Percentiles rank a stretch among this genome's conserved stretches.
Conservation (phyloP, 352 stramenopile genomes). For the Detonula confervacea region DNA sequence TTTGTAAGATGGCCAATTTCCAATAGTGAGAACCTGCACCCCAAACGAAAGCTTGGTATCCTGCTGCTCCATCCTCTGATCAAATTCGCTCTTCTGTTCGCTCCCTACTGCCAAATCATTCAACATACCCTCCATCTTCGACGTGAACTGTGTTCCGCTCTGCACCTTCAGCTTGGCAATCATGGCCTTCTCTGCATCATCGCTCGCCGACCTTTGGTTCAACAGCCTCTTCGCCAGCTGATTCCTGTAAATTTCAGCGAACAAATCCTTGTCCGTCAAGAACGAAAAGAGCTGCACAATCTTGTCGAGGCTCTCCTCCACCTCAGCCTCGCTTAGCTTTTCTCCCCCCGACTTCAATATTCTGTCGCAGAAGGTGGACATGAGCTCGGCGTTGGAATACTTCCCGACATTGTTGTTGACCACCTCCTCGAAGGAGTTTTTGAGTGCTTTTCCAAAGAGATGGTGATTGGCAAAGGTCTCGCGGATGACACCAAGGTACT, state of each 20-base stretch:
- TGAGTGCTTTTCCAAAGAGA: constrained; percentile 99
- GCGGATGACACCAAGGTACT: constrained; percentile 96
- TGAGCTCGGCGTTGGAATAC: constrained; percentile 98
- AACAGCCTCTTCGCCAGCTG: constrained; percentile 98
- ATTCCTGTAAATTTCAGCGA: constrained; percentile 98
- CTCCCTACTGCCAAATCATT: constrained; percentile 97
- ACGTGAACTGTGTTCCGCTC: constrained; percentile 99
- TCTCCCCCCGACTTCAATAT: constrained; percentile 98
- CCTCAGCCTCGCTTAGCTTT: constrained; percentile 94
- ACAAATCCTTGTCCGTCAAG: constrained; percentile 99
- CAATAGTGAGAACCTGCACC: constrained; percentile 98
- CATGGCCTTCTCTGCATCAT: constrained; percentile 98
- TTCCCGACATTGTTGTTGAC: constrained; percentile 98
- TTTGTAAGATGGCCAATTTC: constrained; percentile 99
- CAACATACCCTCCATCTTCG: constrained; percentile 99
- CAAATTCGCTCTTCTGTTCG: constrained; percentile 97
- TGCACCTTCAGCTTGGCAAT: constrained; percentile 99
- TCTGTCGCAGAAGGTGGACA: constrained; percentile 99
- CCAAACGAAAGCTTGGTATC: constrained; percentile 91
- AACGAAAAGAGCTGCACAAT: constrained; percentile 99
- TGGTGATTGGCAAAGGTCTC: constrained; percentile 96
- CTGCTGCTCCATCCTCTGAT: constrained; percentile 89
- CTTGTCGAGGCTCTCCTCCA: constrained; percentile 97
- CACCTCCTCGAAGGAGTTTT: constrained; percentile 99
- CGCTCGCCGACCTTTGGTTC: constrained; percentile 96